A percentile compares a stretch with the other conserved stretches of the same genome.
Conservation (phyloP, 148 eudicot species). For the Rhododendron ferrugineum region DNA sequence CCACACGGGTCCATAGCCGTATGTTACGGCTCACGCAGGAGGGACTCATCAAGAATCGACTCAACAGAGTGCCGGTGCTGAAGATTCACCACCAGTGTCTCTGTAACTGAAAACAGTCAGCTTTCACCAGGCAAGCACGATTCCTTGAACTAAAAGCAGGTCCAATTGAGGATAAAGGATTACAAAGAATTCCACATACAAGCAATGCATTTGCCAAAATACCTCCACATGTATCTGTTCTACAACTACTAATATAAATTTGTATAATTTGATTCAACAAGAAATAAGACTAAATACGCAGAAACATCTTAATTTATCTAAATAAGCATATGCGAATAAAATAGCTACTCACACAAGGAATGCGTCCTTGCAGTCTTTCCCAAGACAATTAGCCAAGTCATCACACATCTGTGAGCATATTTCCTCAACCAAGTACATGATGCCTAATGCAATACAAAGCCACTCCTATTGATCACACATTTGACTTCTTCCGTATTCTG, state of each 20-base stretch:
- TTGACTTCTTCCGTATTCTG: slow-evolving; percentile 14
- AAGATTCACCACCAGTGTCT: background rate
- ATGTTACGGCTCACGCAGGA: background rate
- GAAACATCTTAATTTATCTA: slow-evolving; percentile 1
- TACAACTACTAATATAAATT: background rate
- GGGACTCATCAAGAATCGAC: background rate
- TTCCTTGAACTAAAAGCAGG: background rate
- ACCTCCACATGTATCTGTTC: background rate
- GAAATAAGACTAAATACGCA: background rate
- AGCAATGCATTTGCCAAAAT: background rate
- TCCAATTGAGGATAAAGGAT: background rate
- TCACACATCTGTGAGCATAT: slow-evolving; percentile 15
- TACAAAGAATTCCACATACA: background rate
- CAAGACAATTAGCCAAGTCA: slow-evolving; percentile 13
- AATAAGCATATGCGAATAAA: slow-evolving; percentile 4
- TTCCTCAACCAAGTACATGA: slow-evolving; percentile 11
- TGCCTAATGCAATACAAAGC: slow-evolving; percentile 7
- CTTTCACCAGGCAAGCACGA: background rate
- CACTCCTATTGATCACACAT: slow-evolving; percentile 7
- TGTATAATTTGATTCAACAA: background rate
- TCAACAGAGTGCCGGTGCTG: background rate
- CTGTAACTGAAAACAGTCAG: background rate
- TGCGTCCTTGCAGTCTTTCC: background rate
- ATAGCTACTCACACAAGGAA: slow-evolving; percentile 23
- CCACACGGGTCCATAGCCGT: background rate